Evolutionary conservation across 2,329 filamentous ascomycete genomes (phyloP).

Genomic region (Penicillium sp.): DNA sequence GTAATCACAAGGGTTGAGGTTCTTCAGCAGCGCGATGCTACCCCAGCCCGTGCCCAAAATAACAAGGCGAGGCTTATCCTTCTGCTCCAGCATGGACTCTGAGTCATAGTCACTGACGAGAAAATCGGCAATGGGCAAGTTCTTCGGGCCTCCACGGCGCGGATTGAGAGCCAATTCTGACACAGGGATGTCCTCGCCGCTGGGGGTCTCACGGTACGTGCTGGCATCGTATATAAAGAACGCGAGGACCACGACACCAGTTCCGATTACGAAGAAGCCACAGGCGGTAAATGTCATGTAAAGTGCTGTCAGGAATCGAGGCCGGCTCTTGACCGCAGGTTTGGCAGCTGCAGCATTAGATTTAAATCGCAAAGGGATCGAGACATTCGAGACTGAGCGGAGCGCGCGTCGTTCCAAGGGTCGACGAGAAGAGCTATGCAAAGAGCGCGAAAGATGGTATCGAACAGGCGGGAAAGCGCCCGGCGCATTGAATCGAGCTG

Average conservation of each 20-base stretch:
- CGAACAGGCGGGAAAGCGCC: slow-evolving; percentile 12
- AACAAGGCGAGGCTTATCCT: slow-evolving; percentile 88
- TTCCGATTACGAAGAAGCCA: slow-evolving; percentile 71
- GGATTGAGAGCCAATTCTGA: slow-evolving; percentile 79
- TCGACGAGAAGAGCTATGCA: slow-evolving; percentile 24
- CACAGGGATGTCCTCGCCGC: slow-evolving; percentile 71
- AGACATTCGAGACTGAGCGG: slow-evolving; percentile 22
- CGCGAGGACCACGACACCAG: slow-evolving; percentile 66
- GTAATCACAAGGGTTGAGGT: slow-evolving; percentile 84
- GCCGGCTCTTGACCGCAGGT: slow-evolving; percentile 24
- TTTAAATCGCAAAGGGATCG: slow-evolving; percentile 32
- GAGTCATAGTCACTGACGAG: slow-evolving; percentile 86
- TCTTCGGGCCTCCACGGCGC: slow-evolving; percentile 83
- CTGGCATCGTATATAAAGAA: slow-evolving; percentile 95
- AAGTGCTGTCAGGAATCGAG: slow-evolving; percentile 50
- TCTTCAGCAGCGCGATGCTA: slow-evolving; percentile 85
- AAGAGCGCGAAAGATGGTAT: slow-evolving; percentile 16
- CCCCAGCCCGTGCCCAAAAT: slow-evolving; percentile 95
- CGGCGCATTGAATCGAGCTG: slow-evolving; percentile 20
- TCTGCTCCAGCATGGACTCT: slow-evolving; percentile 65
- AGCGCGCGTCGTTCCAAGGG: slow-evolving; percentile 7
- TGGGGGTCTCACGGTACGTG: slow-evolving; percentile 74
- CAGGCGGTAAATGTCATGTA: slow-evolving; percentile 69
- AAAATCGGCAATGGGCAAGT: slow-evolving; percentile 83
- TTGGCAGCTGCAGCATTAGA: slow-evolving; percentile 28